phyloP scores from a whole-genome alignment of 139 green algal species.

The Chlorella sp. region DNA sequence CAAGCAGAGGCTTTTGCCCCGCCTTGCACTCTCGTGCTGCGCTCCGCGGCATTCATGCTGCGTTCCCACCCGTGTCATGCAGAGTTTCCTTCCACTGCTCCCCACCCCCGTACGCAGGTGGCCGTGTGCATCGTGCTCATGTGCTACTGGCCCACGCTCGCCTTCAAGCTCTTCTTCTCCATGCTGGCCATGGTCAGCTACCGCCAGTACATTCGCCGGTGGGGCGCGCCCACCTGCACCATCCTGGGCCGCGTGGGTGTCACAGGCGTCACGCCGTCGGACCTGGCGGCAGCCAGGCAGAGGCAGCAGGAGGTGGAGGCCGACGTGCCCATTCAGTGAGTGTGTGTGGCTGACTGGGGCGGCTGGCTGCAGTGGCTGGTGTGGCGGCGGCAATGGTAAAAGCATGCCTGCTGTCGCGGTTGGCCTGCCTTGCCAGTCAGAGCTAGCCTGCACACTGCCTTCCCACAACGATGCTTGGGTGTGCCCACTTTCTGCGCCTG shows the following conservation, averaged over 20 bases:
- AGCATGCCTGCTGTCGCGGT: too few relatives aligned
- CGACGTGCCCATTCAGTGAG: not conserved
- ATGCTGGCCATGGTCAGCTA: not conserved
- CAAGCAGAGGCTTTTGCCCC: too few relatives aligned
- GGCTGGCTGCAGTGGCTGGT: too few relatives aligned
- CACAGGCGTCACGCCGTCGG: not conserved
- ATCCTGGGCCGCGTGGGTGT: too few relatives aligned
- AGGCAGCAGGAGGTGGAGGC: not conserved
- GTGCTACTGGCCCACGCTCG: slow-evolving; percentile 14
- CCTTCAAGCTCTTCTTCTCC: slow-evolving; percentile 15
- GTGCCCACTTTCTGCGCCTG: too few relatives aligned
- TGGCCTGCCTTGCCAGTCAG: too few relatives aligned
- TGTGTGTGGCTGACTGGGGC: too few relatives aligned
- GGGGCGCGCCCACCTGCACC: too few relatives aligned
- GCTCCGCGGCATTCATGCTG: not conserved
- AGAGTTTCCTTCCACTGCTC: too few relatives aligned
- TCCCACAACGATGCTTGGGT: too few relatives aligned
- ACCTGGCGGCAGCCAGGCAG: not conserved
- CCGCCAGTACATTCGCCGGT: not conserved
- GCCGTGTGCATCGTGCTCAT: slow-evolving; percentile 18
- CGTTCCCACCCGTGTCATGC: not conserved
- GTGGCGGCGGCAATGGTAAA: too few relatives aligned
- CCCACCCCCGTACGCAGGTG: slow-evolving; percentile 19
- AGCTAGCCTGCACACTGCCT: too few relatives aligned
- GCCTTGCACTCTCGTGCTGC: not conserved